Evolutionary conservation across 1,284 basidiomycete species (phyloP), one percentile per base, ranked within the genome.

Genomic region (Papiliotrema fonsecae): DNA sequence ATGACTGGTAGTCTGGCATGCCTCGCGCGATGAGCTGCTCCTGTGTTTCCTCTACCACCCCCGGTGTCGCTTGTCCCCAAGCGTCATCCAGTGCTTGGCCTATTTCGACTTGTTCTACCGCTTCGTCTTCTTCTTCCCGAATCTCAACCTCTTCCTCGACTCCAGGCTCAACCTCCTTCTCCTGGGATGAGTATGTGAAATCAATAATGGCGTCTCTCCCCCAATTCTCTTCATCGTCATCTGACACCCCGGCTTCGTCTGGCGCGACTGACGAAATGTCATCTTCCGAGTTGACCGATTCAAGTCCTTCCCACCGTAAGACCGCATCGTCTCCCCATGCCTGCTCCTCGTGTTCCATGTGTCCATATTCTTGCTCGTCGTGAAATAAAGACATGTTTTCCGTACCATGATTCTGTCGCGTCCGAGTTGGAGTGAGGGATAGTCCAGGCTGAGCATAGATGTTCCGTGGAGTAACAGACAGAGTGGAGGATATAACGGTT

Each of bases 1-100:
- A 71, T 3, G 51, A 47, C 0, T 32, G 40, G 47, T 72, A 74
- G 41, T 69, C 62, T 31, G 72, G 69, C 65, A 70, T 70, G 1
- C 61, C 59, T 22, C 61, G 43, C 10, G 51, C 45, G 3, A 55
- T 32, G 44, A 64, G 45, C 14, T 64, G 49, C 22, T 53, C 52
- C 27, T 34, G 36, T 6, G 24, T 55, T 31, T 56, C 55, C 19
- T 28, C 27, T 7, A 6, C 21, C 18, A 13, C 24, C 13, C 14
- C 30, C 6, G n/a, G 16, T 7, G 38, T 14, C 6, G 19, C 10
- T 10, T 22, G 9, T 26, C 9, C 11, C 11, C 14, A n/a, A 16
- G 18, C 6, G 25, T 18, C 10, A 40, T 40, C 38, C 19, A 6
- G 19, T 21, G 9, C 19, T 14, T 9, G 11, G 24, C 6, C 22